Evolutionary conservation across 176 grass and related monocot genomes (phyloP), one percentile per base, ranked within the genome.

Genomic region (Zea mays): DNA sequence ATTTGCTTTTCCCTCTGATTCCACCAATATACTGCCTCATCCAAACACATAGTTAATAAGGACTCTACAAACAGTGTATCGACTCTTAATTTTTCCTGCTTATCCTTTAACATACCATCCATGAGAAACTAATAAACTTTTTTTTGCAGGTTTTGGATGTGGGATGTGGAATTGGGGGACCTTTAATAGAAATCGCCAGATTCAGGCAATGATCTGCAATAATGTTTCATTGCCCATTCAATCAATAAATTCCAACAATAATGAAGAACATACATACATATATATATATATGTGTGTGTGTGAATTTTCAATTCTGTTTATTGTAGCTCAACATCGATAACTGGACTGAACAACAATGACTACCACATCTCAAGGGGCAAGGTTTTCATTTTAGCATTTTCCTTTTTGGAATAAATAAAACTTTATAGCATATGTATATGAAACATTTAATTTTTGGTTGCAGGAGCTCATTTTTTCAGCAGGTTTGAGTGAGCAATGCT

Each of bases 161-260:
- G 48, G 93, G 93, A 60, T 92, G 90, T 61, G 93, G 93, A 39
- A 97, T 97, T 69, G 93, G 93, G 90, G 90, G 10, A n/a, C 93
- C 93, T 1, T 75, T 97, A 4, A 78, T 85, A 59, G 90, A 97
- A 80, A 90, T 97, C 61, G 90, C 87, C 37, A 86, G 85, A 84
- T 93, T 93, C 72, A 97, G 90, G 93, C 90, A 55, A 55, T n/a
- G 51, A 55, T 55, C 16, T 8, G 2, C 51, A 55, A 1, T 55
- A 55, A 55, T 15, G n/a, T 35, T 58, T 8, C 55, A 3, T 10
- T n/a, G 4, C 11, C 5, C 13, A 2, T 55, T n/a, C 16, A n/a
- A 7, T 52, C 19, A 21, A 5, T 19, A 10, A 6, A 13, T 17
- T 55, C 15, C 2, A 51, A 6, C 5, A 52, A 52, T 52, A 14